Evolutionary conservation across 176 grass and related monocot species (phyloP).

Genomic region (Oryza brachyantha): DNA sequence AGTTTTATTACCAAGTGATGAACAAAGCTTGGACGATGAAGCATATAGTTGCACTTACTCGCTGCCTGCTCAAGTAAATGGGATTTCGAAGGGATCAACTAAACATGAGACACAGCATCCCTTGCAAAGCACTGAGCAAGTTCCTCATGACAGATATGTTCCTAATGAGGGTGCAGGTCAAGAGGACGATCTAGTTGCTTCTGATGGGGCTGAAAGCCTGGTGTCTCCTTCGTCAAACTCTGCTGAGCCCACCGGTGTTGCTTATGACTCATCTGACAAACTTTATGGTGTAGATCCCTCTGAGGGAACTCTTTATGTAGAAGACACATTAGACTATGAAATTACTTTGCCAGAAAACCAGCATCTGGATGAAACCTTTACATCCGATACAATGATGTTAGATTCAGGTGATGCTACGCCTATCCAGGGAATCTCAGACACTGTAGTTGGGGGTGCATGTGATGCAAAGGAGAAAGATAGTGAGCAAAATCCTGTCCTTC

Average conservation of each 20-base stretch:
- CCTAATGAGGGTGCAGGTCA: not conserved
- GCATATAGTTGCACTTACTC: conserved; percentile 2
- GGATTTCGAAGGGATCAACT: conserved; percentile 6
- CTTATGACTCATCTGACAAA: conserved; percentile 10
- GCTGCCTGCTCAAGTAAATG: conserved; percentile 12
- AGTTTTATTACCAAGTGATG: conserved; percentile 10
- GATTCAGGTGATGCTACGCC: conserved; percentile 51
- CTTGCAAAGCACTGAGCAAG: not conserved
- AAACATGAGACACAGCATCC: not conserved
- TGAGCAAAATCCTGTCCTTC: conserved; percentile 27
- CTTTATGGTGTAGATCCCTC: not conserved
- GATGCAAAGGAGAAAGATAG: not conserved
- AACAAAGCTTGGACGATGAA: conserved; percentile 16
- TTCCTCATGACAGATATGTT: not conserved
- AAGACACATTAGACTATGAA: conserved; percentile 33
- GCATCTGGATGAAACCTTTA: conserved; percentile 32
- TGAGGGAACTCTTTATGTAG: conserved; percentile 29
- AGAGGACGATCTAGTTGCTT: conserved; percentile 17
- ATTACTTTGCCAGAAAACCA: conserved; percentile 26
- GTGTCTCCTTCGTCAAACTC: not conserved
- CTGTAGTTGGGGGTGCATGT: not conserved
- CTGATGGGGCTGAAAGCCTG: conserved; percentile 1
- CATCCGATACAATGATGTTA: conserved; percentile 33
- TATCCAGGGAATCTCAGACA: conserved; percentile 17
- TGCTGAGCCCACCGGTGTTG: not conserved